Evolutionary conservation across 192 early-diverging fungal genomes (phyloP).

Genomic region (Geosiphon pyriformis): DNA sequence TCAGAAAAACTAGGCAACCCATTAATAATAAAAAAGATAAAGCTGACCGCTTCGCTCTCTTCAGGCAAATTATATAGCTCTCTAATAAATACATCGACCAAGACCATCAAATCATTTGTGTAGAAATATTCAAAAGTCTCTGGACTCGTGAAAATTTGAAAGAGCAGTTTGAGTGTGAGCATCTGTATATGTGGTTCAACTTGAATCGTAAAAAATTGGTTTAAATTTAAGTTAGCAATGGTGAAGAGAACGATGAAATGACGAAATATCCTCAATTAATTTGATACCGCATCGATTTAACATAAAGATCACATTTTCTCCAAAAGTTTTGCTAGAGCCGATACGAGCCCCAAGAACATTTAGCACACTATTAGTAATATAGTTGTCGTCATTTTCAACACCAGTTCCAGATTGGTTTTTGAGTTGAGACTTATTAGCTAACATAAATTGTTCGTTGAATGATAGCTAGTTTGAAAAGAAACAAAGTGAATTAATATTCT

Average conservation of each 20-base stretch:
- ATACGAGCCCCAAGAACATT: conserved; percentile 41
- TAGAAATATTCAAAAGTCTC: conserved; percentile 72
- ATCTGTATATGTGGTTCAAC: conserved; percentile 49
- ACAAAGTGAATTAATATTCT: too few relatives aligned
- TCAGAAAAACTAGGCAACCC: too few relatives aligned
- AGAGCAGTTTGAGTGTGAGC: conserved; percentile 66
- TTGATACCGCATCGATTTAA: conserved; percentile 77
- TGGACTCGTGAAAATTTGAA: conserved; percentile 60
- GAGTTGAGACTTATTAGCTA: conserved; percentile 36
- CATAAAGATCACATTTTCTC: conserved; percentile 87
- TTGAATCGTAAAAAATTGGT: conserved; percentile 15
- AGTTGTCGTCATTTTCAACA: conserved; percentile 28
- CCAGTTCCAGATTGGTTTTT: conserved; percentile 22
- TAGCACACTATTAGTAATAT: conserved; percentile 50
- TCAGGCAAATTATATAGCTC: conserved; percentile 74
- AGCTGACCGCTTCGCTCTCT: conserved; percentile 28
- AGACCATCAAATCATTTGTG: conserved; percentile 85
- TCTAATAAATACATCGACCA: conserved; percentile 82
- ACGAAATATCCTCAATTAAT: background rate
- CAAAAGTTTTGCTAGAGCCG: conserved; percentile 69
- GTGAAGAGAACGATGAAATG: background rate
- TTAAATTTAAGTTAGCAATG: background rate
- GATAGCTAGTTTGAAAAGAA: conserved; percentile 33
- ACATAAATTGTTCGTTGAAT: conserved; percentile 67
- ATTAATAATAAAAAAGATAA: background rate